Evolutionary conservation across 768 basidiomycete species (phyloP), one percentile per base, ranked within the genome.

Genomic region (Tylopilus felleus): DNA sequence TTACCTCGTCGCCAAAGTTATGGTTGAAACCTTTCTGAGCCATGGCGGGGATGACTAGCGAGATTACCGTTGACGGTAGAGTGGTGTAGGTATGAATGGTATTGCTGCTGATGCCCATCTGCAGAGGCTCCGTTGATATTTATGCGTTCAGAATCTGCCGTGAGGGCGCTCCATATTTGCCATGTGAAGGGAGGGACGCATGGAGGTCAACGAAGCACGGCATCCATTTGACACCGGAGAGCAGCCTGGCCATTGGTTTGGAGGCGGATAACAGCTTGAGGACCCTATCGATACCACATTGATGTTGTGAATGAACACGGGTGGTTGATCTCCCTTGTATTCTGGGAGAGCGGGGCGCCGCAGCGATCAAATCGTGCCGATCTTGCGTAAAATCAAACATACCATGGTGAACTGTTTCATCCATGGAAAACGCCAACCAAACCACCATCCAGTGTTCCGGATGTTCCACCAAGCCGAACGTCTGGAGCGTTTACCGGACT

Each of bases 401-500:
- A 56, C 55, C 53, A 47, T 48, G 16, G 22, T 29, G 19, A 49
- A 29, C n/a, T 27, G 42, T 56, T 40, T 52, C 39, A 53, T 47
- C 33, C 46, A 35, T 55, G 51, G 38, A 45, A 49, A 52, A 52
- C 47, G 48, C 47, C 36, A 47, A 46, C 40, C 52, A 45, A 46
- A 67, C 64, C 64, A 67, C 64, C 64, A 65, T 65, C 60, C 64
- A 67, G 64, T 65, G 65, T 27, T 29, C 39, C 47, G 56, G 44
- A 36, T 44, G 49, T 51, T 41, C 22, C 50, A 39, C 50, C 51
- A 53, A 49, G 47, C 23, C 50, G 27, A 36, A 36, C 27, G n/a
- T 51, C 28, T 16, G 17, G 27, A 42, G 25, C 29, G 27, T 49
- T 29, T 8, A 16, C 23, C 27, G 17, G 47, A n/a, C 42, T 19